Base-by-base conservation (phyloP, 2,329 filamentous ascomycete species). In the Nemania abortiva region DNA sequence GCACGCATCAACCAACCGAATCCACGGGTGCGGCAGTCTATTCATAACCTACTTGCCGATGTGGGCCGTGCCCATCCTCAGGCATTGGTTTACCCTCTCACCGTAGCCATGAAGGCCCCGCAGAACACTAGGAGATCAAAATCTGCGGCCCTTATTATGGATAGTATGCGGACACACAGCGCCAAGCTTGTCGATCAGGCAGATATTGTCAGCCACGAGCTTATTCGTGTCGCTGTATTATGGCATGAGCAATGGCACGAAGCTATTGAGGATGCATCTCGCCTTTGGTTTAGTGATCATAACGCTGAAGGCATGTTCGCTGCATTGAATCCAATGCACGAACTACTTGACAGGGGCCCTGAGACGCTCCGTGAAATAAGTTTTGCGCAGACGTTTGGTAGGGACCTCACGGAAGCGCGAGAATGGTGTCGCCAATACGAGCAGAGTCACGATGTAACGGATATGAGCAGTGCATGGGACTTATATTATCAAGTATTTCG, bases 171-270 rank as follows among this genome's bases (percentile, higher is more conserved):
- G 47, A 92, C 95, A 74, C 97, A 99, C 79, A 98, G 95, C 78
- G 91, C 94, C 22, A 92, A 90, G 75, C 87, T 99, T 42, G 96
- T 99, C 9, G 93, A 98, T 73, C 96, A 99, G 81, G 96, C 96
- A 42, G 95, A 97, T 78, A 87, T 95, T 55, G 95, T 99, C 74
- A 98, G 95, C 79, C 92, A 96, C 77, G 97, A 99, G 79, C 89
- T 99, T 65, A 98, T 99, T 77, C 91, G 96, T 60, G 97, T 99
- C 68, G 96, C 96, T 18, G 95, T 99, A 1, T 82, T 99, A 27
- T 99, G 97, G 97, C 96, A 99, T 78, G 96, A 99, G 77, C 92
- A 97, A 73, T 99, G 96, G 96, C 96, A 99, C 74, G 97, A 99
- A 81, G 97, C 93, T 31, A 86, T 99, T 18, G 96, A 99, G 81